Base-by-base conservation (phyloP, 2,329 filamentous ascomycete genomes). In the Calonectria pseudoreteaudii region DNA sequence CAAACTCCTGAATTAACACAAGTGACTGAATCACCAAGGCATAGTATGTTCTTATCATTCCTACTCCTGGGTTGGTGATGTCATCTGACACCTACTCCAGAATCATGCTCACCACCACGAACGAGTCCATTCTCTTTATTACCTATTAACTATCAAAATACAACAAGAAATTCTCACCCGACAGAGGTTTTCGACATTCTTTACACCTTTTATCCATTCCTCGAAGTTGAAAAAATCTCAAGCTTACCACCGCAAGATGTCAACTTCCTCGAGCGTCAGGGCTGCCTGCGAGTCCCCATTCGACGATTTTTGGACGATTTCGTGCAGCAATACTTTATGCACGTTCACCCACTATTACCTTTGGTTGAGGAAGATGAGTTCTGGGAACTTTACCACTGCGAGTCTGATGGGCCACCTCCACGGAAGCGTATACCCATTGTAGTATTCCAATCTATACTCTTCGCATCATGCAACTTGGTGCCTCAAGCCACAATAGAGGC, bases 311-410 rank as follows among this genome's bases (percentile, higher is more conserved):
- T 88, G 0, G 86, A 88, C 62, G 86, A 88, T 62, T 88, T 90
- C 69, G 82, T 90, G 8, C 83, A 85, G 74, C 84, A 87, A 60
- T 88, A 87, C 75, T 88, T 88, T 70, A 77, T 87, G 18, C 86
- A 87, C 66, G 83, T 87, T n/a, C 86, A 88, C 71, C 85, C 86
- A 0, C 75, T 86, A 30, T 79, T 87, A 26, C 86, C 86, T 1
- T 76, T 88, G 23, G 74, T 88, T n/a, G 83, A 87, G 58, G 86
- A 90, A 75, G 86, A 85, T 0, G 84, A 87, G 56, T 76, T 76
- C 56, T 76, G 74, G 72, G 67, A 70, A 8, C 18, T 72, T 6
- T 74, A 72, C 58, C 62, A 62, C 14, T 20, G 18, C n/a, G 56
- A 62, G 13, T 3, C 56, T 26, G 56, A 23, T 14, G 10, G 5